Conservation (phyloP, 495 filamentous ascomycete species). For the Hypomontagnella monticulosa region DNA sequence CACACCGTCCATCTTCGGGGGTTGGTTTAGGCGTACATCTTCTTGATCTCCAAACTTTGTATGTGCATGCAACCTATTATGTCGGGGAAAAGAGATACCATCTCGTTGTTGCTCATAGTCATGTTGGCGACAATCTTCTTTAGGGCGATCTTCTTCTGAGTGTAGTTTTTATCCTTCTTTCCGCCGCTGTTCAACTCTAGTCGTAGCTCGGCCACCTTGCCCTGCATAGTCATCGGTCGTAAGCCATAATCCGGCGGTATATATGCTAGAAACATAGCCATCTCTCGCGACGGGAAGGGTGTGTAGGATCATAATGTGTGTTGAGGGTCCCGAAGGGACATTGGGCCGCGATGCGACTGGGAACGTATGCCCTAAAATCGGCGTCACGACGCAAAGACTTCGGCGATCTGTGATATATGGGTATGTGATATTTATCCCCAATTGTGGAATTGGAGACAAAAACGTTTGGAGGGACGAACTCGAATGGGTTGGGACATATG, state of each 20-base stretch:
- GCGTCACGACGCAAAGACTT: conserved; percentile 18
- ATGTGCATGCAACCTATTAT: conserved; percentile 95
- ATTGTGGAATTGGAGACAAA: conserved; percentile 20
- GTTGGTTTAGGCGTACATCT: conserved; percentile 76
- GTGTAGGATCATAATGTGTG: conserved; percentile 44
- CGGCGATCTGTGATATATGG: not conserved
- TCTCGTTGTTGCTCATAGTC: conserved; percentile 99
- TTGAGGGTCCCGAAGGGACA: conserved; percentile 20
- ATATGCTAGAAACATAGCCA: conserved; percentile 61
- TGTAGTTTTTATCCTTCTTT: conserved; percentile 98
- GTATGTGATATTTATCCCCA: conserved; percentile 3
- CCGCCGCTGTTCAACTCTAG: conserved; percentile 91
- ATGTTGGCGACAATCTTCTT: conserved; percentile 99
- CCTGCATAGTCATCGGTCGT: conserved; percentile 69
- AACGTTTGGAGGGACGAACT: not conserved
- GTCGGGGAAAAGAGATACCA: conserved; percentile 96
- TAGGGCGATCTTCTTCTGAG: conserved; percentile 95
- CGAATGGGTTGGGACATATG: not conserved
- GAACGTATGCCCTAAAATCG: conserved; percentile 15
- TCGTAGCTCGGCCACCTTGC: conserved; percentile 98
- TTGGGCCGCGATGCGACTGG: conserved; percentile 20
- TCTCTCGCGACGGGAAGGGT: conserved; percentile 39
- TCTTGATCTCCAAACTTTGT: conserved; percentile 96
- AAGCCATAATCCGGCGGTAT: conserved; percentile 53
- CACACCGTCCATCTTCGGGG: not conserved